Conservation (phyloP, 2,329 filamentous ascomycete genomes). For the Bertia moriformis region DNA sequence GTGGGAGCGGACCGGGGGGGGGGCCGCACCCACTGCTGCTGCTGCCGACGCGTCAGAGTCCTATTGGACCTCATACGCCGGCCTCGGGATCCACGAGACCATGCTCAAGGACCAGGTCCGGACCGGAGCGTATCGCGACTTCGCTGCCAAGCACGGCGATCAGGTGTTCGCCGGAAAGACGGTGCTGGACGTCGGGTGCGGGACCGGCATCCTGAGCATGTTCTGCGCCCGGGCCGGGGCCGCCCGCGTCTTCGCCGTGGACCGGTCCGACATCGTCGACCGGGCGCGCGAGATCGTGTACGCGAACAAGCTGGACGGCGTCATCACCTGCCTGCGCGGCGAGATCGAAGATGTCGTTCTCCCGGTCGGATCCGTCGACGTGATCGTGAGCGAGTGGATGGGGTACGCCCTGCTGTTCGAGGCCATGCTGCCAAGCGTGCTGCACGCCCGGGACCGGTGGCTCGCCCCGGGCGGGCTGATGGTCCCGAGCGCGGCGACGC, state of each 20-base stretch:
- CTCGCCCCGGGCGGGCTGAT: conserved; percentile 67
- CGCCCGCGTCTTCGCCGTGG: conserved; percentile 73
- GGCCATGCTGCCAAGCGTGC: conserved; percentile 85
- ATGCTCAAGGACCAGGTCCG: conserved; percentile 87
- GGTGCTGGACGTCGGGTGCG: conserved; percentile 83
- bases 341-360: conserved; percentile 76
- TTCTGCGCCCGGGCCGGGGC: conserved; percentile 88
- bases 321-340: conserved; percentile 68
- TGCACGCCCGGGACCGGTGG: conserved; percentile 77
- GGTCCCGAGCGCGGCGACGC: conserved; percentile 70
- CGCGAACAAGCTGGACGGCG: conserved; percentile 59
- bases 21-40: conserved; percentile 12
- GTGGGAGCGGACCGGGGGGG: conserved; percentile 17
- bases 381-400: conserved; percentile 98
- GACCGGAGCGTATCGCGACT: conserved; percentile 85
- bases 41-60: conserved; percentile 24
- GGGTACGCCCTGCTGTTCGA: conserved; percentile 87
- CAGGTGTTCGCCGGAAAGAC: conserved; percentile 75
- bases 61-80: conserved; percentile 48
- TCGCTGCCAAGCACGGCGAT: conserved; percentile 82
- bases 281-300: conserved; percentile 76
- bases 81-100: conserved; percentile 76
- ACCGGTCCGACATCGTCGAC: conserved; percentile 80
- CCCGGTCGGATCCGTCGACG: conserved; percentile 70
- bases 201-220: conserved; percentile 78